Evolutionary conservation across 106 monocot species (phyloP).

Genomic region (Ottelia alismoides): DNA sequence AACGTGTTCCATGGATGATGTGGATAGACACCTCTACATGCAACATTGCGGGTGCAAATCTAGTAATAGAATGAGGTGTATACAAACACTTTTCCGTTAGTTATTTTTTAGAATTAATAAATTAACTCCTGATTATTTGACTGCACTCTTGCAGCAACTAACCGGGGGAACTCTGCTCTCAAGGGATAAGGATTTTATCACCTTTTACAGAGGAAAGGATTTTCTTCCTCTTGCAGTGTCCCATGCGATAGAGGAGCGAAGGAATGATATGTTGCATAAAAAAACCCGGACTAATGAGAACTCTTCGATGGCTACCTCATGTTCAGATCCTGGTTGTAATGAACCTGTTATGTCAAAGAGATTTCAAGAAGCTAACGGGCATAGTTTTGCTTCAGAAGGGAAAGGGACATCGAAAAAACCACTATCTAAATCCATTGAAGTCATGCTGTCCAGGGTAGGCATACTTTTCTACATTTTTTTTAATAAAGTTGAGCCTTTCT

Average conservation of each 20-base stretch:
- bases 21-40: too few species aligned
- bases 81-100: too few species aligned
- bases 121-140: not conserved
- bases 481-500: too few species aligned
- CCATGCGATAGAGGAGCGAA: constrained; percentile 71
- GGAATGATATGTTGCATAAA: constrained; percentile 32
- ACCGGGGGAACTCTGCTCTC: constrained; percentile 94
- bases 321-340: not conserved
- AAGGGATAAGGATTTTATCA: constrained; percentile 75
- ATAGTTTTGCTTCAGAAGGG: constrained; percentile 2
- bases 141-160: constrained; percentile 38
- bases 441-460: constrained; percentile 38
- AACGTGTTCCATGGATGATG: too few species aligned
- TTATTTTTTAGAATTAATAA: too few species aligned
- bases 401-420: constrained; percentile 9
- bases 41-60: too few species aligned
- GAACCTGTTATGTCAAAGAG: constrained; percentile 8
- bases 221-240: constrained; percentile 85
- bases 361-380: constrained; percentile 3
- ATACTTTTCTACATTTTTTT: too few species aligned
- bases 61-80: too few species aligned
- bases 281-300: constrained; percentile 10
- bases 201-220: constrained; percentile 95
- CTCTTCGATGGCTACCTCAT: not conserved
- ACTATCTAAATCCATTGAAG: constrained; percentile 26